phyloP scores from a whole-genome alignment of 768 basidiomycete species.

The Kwoniella sp. region DNA sequence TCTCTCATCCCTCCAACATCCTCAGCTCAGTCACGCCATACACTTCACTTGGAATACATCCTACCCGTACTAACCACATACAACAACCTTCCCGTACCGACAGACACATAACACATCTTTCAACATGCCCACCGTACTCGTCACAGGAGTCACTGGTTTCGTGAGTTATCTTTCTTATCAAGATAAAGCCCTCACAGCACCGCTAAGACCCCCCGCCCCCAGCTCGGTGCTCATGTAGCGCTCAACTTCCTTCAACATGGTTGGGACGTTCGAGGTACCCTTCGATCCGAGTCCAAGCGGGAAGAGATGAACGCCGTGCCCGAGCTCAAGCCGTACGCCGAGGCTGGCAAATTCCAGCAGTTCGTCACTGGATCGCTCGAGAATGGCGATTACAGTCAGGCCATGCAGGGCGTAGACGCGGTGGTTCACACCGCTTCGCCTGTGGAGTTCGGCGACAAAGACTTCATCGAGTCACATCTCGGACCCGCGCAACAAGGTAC shows the following conservation, averaged over 20 bases:
- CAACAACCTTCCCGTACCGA: too few species aligned
- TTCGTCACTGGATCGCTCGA: conserved; percentile 29
- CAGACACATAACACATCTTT: too few species aligned
- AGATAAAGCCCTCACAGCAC: too few species aligned
- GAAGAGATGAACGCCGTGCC: conserved; percentile 19
- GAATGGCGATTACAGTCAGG: conserved; percentile 28
- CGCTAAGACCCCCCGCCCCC: not conserved
- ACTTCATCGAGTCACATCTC: conserved; percentile 25
- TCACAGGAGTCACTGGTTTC: conserved; percentile 40
- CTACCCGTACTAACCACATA: too few species aligned
- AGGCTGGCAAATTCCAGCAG: conserved; percentile 18
- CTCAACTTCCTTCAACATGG: conserved; percentile 30
- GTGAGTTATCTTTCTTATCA: conserved; percentile 12
- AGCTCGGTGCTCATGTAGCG: conserved; percentile 33
- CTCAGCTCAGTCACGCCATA: too few species aligned
- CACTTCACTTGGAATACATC: too few species aligned
- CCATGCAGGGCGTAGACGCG: conserved; percentile 29
- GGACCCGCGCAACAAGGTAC: conserved; percentile 35
- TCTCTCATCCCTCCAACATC: too few species aligned
- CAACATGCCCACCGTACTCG: conserved; percentile 31
- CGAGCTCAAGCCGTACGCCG: conserved; percentile 19
- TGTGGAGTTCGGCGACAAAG: conserved; percentile 26
- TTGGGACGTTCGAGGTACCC: conserved; percentile 37
- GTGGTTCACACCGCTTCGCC: conserved; percentile 30
- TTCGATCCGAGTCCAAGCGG: conserved; percentile 27